Base-by-base conservation (phyloP, 2,329 filamentous ascomycete species). In the Hypocrella siamensis region DNA sequence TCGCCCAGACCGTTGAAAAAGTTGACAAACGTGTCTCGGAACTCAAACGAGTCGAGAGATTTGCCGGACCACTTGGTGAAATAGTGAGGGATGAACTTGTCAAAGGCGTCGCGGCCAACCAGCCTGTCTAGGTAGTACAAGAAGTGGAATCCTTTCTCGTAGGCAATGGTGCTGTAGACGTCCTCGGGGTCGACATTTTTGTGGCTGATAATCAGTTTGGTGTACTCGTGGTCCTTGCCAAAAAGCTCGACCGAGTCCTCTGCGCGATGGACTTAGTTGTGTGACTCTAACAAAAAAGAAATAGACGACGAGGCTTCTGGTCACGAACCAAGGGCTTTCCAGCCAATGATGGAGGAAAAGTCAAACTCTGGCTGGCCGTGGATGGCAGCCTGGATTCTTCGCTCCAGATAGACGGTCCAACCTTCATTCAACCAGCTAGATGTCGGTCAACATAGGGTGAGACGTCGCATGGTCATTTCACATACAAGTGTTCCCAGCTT, bases 61-160 rank as follows among this genome's bases (percentile, higher is more conserved):
- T 85, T 88, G 48, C 72, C 71, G 35, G 80, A 75, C 70, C 79
- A 96, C 25, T 70, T 82, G 19, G 68, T 75, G 53, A 96, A 96
- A 61, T 96, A 94, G 54, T 93, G 76, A 12, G 86, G 85, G 47
- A 96, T 94, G 56, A 96, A 98, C 44, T 75, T 79, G 63, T 96
- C 83, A 60, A 90, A 98, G 51, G 80, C 79, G n/a, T 78, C 67
- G 38, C 81, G 79, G 22, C 84, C 82, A 4, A 96, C 68, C 2
- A 93, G 62, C 29, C 78, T 79, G 47, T 98, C 90, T 11, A 98
- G 74, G 46, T 86, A 77, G 54, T 85, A 94, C 28, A 98, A 65
- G 54, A 96, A 92, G 48, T 82, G 81, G 57, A 93, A 96, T 4
- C 88, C 88, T 58, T 98, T 96, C 52, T 96, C 88, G 47, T 98